Conservation (phyloP, 768 basidiomycete genomes). For the Mycena latifolia region DNA sequence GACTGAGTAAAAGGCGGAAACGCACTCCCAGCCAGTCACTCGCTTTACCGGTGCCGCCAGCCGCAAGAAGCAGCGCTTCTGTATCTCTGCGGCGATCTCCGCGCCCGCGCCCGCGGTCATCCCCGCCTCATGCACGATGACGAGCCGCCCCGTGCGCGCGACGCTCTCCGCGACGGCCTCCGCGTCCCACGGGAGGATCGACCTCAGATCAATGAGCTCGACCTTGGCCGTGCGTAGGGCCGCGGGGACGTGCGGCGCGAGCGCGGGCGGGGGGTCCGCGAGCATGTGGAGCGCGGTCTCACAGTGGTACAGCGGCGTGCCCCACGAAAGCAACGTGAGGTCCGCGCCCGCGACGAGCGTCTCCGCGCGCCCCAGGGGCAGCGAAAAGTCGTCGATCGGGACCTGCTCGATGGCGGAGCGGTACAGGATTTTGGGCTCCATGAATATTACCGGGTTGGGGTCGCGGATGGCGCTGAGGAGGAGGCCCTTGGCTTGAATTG, state of each 20-base stretch:
- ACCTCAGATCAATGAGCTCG: conserved; percentile 92
- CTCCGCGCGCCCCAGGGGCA: conserved; percentile 90
- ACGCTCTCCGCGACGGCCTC: conserved; percentile 87
- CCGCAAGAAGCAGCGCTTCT: conserved; percentile 89
- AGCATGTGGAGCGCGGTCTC: conserved; percentile 86
- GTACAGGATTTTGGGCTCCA: conserved; percentile 96
- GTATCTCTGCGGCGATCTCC: conserved; percentile 92
- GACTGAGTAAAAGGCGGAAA: conserved; percentile 38
- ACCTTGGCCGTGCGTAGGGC: conserved; percentile 77
- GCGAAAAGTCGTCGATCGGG: conserved; percentile 85
- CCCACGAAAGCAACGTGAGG: conserved; percentile 92
- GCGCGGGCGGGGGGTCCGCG: conserved; percentile 68
- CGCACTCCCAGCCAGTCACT: conserved; percentile 96
- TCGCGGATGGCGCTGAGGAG: conserved; percentile 90
- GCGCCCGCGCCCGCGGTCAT: conserved; percentile 90
- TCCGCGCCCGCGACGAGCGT: conserved; percentile 80
- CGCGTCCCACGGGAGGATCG: conserved; percentile 91
- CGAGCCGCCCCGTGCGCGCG: conserved; percentile 83
- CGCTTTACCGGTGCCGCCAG: conserved; percentile 89
- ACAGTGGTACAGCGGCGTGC: conserved; percentile 93
- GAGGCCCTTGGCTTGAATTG: conserved; percentile 95
- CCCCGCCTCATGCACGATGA: conserved; percentile 94
- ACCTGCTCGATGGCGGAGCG: conserved; percentile 97
- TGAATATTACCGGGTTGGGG: conserved; percentile 94
- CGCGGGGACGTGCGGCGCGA: conserved; percentile 75